Percentiles rank a stretch among this genome's conserved stretches.
Conservation (phyloP, 2,329 filamentous ascomycete genomes). For the Colletotrichum tamarilloi region DNA sequence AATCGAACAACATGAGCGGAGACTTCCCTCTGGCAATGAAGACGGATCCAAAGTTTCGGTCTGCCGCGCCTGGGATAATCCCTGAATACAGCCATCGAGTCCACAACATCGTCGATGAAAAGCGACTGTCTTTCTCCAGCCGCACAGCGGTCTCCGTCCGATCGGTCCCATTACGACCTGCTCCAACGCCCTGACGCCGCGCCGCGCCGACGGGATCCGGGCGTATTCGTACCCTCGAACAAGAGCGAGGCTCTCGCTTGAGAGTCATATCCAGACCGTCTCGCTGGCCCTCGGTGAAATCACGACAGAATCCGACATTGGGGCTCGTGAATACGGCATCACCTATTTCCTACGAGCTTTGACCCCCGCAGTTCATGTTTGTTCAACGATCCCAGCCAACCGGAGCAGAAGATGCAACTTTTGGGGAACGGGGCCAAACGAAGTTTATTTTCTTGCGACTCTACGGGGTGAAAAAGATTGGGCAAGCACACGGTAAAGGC, state of each 20-base stretch:
- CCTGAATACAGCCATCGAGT: neutral
- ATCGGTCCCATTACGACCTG: constrained; percentile 3
- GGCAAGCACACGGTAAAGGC: neutral
- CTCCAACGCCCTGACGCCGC: constrained; percentile 17
- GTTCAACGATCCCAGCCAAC: neutral
- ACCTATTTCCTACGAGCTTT: neutral
- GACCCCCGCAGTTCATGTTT: neutral
- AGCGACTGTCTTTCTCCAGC: neutral
- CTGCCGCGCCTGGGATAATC: neutral
- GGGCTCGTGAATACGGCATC: neutral
- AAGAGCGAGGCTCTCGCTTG: neutral
- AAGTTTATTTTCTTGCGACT: neutral
- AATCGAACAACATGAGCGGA: neutral
- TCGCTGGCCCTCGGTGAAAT: neutral
- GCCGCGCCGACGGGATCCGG: constrained; percentile 15
- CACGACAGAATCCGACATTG: neutral
- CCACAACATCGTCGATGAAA: constrained; percentile 1
- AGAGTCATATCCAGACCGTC: neutral
- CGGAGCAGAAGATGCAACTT: neutral
- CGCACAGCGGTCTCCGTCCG: constrained; percentile 3
- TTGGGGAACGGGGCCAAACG: neutral
- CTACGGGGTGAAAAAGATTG: neutral
- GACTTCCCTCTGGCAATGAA: neutral
- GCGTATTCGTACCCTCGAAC: constrained; percentile 9
- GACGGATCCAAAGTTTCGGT: constrained; percentile 8